These are phyloP conservation scores for Ascocoryne sarcoides DNA, from an alignment of 2,329 filamentous ascomycete genomes.

Conservation along the genomic window DNA sequence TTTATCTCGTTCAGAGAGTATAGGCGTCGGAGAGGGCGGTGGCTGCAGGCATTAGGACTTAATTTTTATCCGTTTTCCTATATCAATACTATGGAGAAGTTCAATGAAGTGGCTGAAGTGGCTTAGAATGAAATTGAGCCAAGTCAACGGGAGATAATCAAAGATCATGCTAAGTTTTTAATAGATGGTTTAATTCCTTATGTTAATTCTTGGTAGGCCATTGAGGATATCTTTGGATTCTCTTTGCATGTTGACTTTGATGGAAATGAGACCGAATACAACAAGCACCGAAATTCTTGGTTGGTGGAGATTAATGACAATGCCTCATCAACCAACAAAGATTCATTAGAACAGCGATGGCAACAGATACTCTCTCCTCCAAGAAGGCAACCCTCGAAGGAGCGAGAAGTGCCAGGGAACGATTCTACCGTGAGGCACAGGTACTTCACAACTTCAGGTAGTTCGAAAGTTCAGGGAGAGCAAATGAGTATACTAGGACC, in stretches of 20 bases:
- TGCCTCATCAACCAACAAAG: no score
- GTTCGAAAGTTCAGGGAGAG: no score
- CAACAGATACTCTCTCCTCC: neutral
- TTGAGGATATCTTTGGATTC: neutral
- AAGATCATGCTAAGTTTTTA: neutral
- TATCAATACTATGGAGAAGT: neutral
- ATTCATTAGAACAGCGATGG: neutral
- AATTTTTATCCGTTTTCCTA: neutral
- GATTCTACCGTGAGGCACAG: neutral
- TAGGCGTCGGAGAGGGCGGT: neutral
- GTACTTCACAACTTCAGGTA: no score
- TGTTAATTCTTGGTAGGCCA: neutral
- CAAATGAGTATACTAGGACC: no score
- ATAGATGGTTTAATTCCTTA: neutral
- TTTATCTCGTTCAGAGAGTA: neutral
- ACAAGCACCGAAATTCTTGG: neutral
- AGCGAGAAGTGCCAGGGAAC: neutral
- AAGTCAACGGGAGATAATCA: neutral
- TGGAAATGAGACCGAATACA: neutral
- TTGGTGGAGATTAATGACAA: neutral
- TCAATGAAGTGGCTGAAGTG: neutral
- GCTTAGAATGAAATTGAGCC: neutral
- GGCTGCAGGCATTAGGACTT: neutral
- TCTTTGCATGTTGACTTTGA: neutral
- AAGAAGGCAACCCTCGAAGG: neutral